These are phyloP conservation scores for Wickerhamiella alocasiicola DNA, from an alignment of 805 yeast species.

Conservation along the genomic window DNA sequence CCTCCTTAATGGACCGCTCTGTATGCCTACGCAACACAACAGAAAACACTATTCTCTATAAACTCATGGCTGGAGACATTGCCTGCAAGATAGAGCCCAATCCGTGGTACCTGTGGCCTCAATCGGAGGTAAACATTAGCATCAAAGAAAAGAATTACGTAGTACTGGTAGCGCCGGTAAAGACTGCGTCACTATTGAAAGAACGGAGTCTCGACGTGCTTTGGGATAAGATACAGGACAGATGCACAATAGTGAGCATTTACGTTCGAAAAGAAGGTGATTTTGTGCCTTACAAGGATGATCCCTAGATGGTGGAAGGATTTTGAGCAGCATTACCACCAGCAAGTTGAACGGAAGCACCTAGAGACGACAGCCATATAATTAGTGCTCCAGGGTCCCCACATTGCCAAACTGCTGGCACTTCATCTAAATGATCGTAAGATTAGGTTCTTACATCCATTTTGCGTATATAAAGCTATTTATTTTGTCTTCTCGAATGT, in stretches of 20 bases:
- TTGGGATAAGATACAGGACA: constrained; percentile 3
- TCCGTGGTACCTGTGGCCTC: constrained; percentile 11
- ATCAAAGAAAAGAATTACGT: constrained; percentile 1
- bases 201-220: constrained; percentile 1
- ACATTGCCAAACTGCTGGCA: too few relatives aligned
- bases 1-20: constrained; percentile 1
- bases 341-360: too few relatives aligned
- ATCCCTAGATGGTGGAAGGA: too few relatives aligned
- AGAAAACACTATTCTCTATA: constrained; percentile 3
- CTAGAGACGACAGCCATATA: too few relatives aligned
- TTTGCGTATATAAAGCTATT: too few relatives aligned
- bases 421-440: too few relatives aligned
- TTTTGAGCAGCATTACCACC: too few relatives aligned
- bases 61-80: background rate
- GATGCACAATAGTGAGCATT: background rate
- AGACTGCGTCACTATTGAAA: constrained; percentile 1
- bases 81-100: constrained; percentile 3
- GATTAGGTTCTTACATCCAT: too few relatives aligned
- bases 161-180: constrained; percentile 3
- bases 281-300: background rate
- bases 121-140: constrained; percentile 3
- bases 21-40: constrained; percentile 8
- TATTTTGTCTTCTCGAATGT: constrained; percentile 33
- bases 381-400: too few relatives aligned
- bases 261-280: constrained; percentile 2